These are phyloP conservation scores for Nothophytophthora sp. DNA, from an alignment of 352 stramenopile genomes.

Conservation along the genomic window DNA sequence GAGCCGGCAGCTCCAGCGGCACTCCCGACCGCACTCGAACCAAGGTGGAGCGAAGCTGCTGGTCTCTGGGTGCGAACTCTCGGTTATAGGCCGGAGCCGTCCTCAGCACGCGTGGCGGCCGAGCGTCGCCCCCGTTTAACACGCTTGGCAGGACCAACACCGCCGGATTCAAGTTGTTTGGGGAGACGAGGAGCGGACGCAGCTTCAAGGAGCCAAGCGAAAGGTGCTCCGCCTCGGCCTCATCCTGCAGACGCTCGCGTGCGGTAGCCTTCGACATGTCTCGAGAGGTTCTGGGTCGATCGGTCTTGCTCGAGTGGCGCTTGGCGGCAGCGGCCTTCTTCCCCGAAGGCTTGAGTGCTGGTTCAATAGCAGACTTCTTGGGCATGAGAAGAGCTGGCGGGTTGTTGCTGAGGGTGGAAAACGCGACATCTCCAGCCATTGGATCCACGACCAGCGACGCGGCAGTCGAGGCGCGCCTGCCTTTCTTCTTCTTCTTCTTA, in stretches of 20 bases:
- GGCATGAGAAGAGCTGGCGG: not conserved
- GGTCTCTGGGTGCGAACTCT: constrained; percentile 2
- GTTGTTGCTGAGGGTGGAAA: not conserved
- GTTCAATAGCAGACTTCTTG: not conserved
- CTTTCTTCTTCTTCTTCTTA: constrained; percentile 27
- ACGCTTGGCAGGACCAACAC: constrained; percentile 24
- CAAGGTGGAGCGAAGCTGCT: constrained; percentile 17
- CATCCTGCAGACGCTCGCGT: constrained; percentile 19
- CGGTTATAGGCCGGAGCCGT: constrained; percentile 20
- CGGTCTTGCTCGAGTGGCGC: constrained; percentile 3
- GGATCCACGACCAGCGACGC: not conserved
- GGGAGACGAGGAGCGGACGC: constrained; percentile 6
- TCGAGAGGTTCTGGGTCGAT: constrained; percentile 7
- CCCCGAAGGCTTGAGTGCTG: not conserved
- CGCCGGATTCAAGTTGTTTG: constrained; percentile 1
- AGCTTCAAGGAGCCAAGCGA: constrained; percentile 3
- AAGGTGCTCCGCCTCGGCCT: constrained; percentile 4
- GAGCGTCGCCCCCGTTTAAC: constrained; percentile 2
- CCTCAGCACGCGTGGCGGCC: constrained; percentile 10
- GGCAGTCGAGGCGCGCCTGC: constrained; percentile 8
- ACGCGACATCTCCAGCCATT: constrained; percentile 7
- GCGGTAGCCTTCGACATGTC: constrained; percentile 12
- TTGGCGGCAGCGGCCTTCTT: constrained; percentile 2
- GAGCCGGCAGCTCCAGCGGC: constrained; percentile 31
- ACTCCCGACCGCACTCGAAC: constrained; percentile 16